These are phyloP conservation scores for Fusarium sarcochroum DNA, from an alignment of 2,329 filamentous ascomycete genomes.

Conservation along the genomic window DNA sequence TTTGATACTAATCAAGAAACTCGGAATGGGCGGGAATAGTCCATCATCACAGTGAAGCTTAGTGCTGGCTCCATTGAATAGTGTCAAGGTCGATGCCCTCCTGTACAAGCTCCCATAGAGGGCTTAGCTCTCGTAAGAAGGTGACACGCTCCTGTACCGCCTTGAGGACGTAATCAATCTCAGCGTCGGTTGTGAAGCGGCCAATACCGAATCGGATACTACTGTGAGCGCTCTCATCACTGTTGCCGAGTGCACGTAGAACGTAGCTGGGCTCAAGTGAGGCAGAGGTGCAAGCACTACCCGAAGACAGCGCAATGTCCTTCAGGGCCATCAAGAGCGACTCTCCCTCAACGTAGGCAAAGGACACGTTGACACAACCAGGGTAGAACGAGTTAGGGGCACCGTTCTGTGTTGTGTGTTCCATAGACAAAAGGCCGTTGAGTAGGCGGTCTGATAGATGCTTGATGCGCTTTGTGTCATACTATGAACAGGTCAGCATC, in stretches of 20 bases:
- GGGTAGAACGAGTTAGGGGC: slow-evolving; percentile 88
- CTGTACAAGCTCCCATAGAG: slow-evolving; percentile 97
- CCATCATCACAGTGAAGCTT: slow-evolving; percentile 49
- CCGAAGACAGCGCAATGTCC: slow-evolving; percentile 96
- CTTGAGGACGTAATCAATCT: slow-evolving; percentile 98
- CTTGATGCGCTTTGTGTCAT: slow-evolving; percentile 89
- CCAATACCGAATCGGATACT: slow-evolving; percentile 98
- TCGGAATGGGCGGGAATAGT: neutral
- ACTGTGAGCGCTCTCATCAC: slow-evolving; percentile 96
- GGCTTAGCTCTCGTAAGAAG: slow-evolving; percentile 94
- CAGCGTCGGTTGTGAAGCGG: slow-evolving; percentile 92
- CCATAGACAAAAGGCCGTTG: slow-evolving; percentile 86
- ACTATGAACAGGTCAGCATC: slow-evolving; percentile 68
- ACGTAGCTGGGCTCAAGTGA: slow-evolving; percentile 98
- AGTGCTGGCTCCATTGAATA: slow-evolving; percentile 99
- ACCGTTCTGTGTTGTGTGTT: slow-evolving; percentile 94
- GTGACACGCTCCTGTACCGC: slow-evolving; percentile 91
- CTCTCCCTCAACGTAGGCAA: slow-evolving; percentile 98
- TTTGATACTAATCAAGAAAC: slow-evolving; percentile 7
- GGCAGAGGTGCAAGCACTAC: slow-evolving; percentile 96
- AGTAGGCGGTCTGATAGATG: slow-evolving; percentile 86
- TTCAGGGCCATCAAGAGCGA: slow-evolving; percentile 98
- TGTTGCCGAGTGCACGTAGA: slow-evolving; percentile 92
- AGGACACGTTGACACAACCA: slow-evolving; percentile 97
- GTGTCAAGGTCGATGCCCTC: slow-evolving; percentile 96